phyloP scores from a whole-genome alignment of 495 filamentous ascomycete genomes.

The Podospora appendiculata region DNA sequence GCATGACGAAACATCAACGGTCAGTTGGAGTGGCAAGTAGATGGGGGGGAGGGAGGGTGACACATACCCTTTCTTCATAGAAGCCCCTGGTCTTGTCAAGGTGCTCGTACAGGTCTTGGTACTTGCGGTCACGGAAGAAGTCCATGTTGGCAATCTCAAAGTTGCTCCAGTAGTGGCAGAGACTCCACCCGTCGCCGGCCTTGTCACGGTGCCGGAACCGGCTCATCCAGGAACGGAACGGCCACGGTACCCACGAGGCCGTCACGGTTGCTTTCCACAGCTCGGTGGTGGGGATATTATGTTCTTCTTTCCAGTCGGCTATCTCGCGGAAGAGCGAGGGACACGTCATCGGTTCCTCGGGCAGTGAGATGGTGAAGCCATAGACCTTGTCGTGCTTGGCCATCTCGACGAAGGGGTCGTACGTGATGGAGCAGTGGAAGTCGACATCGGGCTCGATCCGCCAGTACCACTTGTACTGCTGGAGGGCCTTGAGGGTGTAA shows the following conservation, averaged over 20 bases:
- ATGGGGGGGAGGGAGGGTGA: not conserved
- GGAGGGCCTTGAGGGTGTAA: slow-evolving; percentile 33
- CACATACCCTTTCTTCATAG: slow-evolving; percentile 39
- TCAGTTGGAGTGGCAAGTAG: too few species aligned
- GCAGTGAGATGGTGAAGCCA: slow-evolving; percentile 44
- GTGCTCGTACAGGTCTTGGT: slow-evolving; percentile 40
- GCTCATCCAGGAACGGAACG: slow-evolving; percentile 25
- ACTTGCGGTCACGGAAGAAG: slow-evolving; percentile 41
- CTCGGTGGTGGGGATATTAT: slow-evolving; percentile 20
- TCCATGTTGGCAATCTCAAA: slow-evolving; percentile 50
- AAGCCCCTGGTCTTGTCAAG: slow-evolving; percentile 44
- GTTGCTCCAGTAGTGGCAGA: slow-evolving; percentile 53
- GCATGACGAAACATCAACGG: too few species aligned
- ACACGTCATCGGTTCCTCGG: slow-evolving; percentile 42
- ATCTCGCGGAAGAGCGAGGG: slow-evolving; percentile 40
- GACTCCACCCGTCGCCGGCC: slow-evolving; percentile 37
- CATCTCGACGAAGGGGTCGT: slow-evolving; percentile 51
- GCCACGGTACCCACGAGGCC: slow-evolving; percentile 33
- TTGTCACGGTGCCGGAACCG: slow-evolving; percentile 30
- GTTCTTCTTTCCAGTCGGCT: slow-evolving; percentile 32
- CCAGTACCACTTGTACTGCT: slow-evolving; percentile 47
- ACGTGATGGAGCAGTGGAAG: slow-evolving; percentile 45
- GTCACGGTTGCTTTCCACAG: slow-evolving; percentile 34
- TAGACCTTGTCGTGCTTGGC: slow-evolving; percentile 42
- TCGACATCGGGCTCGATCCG: slow-evolving; percentile 45